Base-by-base conservation (phyloP, 2,329 filamentous ascomycete species). In the Aureobasidium sp. region DNA sequence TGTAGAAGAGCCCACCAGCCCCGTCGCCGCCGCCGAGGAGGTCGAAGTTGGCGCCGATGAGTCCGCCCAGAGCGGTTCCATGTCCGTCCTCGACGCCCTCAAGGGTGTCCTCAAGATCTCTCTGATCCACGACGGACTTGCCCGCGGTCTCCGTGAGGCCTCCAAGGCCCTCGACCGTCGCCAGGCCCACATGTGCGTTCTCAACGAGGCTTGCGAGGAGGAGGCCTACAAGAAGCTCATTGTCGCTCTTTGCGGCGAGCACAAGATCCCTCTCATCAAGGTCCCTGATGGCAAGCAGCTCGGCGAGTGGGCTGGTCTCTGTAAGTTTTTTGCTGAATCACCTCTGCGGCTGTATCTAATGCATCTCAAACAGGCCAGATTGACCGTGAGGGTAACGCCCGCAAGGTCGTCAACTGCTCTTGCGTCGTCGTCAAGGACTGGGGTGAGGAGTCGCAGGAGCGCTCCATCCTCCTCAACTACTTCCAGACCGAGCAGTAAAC, bases 221-320 rank as follows among this genome's bases (percentile, higher is more conserved):
- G 94, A 99, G 82, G 93, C 94, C 71, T 99, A 99, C 87, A 99
- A 99, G 91, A 99, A 99, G 89, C 87, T 99, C 70, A 93, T 99
- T 74, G 90, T 97, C 72, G 94, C 94, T 67, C 89, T 99, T 66
- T 99, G 94, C 90, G 90, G 89, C 68, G 94, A 99, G 87, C 94
- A 99, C 85, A 97, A 97, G 88, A 99, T 99, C 75, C 94, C 94
- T 70, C 84, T 99, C 74, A 99, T 99, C 87, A 97, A 99, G 90
- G 94, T 99, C 68, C 93, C 92, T 71, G 94, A 99, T 80, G 94
- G 94, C 80, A 99, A 99, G 89, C 90, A 97, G 86, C 85, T 99
- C 74, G 94, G 94, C 83, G 94, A 99, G 85, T 99, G 94, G 94
- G 93, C 95, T 77, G 94, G 94, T 83, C 88, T 99, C 76, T 99